Conservation (phyloP, 164 flowering plant species). For the Aristolochia californica region DNA sequence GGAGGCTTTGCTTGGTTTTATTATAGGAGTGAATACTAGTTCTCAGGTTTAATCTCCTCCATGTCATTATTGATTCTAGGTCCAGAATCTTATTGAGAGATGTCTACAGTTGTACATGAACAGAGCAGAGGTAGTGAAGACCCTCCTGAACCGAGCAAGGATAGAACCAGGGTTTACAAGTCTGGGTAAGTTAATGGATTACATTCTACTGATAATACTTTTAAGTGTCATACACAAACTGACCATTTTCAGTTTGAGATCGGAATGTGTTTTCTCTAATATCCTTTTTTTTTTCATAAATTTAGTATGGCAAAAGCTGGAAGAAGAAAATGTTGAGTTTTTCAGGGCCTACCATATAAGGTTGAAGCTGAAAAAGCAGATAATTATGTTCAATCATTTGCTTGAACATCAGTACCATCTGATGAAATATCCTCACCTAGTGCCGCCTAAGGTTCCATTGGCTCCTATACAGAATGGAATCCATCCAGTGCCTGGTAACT, state of each 20-base stretch:
- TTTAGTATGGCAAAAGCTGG: conserved; percentile 96
- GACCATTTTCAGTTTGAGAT: background rate
- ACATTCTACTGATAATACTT: too few relatives aligned
- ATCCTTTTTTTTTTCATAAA: conserved; percentile 5
- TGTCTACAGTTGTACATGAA: conserved; percentile 94
- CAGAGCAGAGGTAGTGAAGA: conserved; percentile 82
- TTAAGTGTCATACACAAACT: too few relatives aligned
- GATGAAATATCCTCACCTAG: conserved; percentile 48
- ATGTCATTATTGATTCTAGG: conserved; percentile 35
- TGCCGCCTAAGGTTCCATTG: conserved; percentile 64
- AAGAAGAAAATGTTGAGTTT: conserved; percentile 96
- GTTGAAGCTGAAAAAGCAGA: conserved; percentile 87
- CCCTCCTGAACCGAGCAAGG: conserved; percentile 77
- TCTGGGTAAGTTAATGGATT: conserved; percentile 45
- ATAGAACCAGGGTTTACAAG: conserved; percentile 95
- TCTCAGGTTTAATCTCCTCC: conserved; percentile 5
- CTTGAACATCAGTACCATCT: conserved; percentile 85
- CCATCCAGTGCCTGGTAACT: conserved; percentile 79
- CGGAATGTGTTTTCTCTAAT: background rate
- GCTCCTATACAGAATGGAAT: conserved; percentile 90
- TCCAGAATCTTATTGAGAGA: conserved; percentile 87
- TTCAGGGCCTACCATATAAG: conserved; percentile 93
- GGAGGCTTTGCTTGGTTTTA: background rate
- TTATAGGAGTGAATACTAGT: background rate
- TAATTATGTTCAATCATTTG: conserved; percentile 73